Evolutionary conservation across 1,284 basidiomycete genomes (phyloP).

Genomic region (Cutaneotrichosporon sp.): DNA sequence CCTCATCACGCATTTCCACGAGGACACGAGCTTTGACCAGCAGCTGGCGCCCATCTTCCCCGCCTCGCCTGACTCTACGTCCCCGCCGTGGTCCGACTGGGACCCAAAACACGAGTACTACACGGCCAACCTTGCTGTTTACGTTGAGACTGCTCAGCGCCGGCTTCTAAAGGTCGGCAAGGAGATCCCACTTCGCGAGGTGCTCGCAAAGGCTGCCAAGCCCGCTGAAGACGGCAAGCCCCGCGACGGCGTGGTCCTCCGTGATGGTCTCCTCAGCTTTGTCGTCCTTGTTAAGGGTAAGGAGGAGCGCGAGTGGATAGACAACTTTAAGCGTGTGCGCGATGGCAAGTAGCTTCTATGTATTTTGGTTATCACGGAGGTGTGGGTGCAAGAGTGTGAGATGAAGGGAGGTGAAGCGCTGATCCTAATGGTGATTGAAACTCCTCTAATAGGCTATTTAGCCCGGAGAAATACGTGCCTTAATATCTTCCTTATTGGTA

Average conservation of each 20-base stretch:
- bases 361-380: too few species aligned
- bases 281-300: conserved; percentile 76
- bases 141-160: conserved; percentile 70
- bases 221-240: conserved; percentile 54
- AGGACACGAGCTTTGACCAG: conserved; percentile 72
- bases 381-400: too few species aligned
- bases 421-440: too few species aligned
- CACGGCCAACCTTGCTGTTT: conserved; percentile 64
- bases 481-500: too few species aligned
- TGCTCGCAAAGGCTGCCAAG: conserved; percentile 57
- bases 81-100: conserved; percentile 61
- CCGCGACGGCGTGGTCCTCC: conserved; percentile 75
- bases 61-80: conserved; percentile 11
- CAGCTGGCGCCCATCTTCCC: conserved; percentile 82
- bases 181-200: conserved; percentile 75
- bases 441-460: too few species aligned
- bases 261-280: conserved; percentile 80
- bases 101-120: conserved; percentile 70
- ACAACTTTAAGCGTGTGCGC: conserved; percentile 66
- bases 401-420: too few species aligned
- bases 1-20: conserved; percentile 77
- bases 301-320: conserved; percentile 80
- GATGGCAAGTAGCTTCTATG: conserved; percentile 45
- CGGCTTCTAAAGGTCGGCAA: conserved; percentile 83
- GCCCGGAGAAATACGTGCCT: too few species aligned